These are phyloP conservation scores for Hypoxylon sp. DNA, from an alignment of 2,329 filamentous ascomycete genomes.

Conservation along the genomic window DNA sequence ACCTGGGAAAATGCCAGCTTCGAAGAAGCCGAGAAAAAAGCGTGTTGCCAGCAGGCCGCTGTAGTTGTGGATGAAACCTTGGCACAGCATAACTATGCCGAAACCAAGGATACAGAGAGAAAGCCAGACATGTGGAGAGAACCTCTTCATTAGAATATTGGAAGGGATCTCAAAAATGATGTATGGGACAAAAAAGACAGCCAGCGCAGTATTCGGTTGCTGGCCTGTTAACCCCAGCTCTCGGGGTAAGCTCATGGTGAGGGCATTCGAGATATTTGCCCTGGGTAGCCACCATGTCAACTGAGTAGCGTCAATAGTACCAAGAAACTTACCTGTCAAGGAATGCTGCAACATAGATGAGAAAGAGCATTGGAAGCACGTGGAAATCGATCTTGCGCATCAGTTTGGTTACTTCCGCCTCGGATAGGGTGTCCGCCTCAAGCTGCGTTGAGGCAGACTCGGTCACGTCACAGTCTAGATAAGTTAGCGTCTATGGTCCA, in stretches of 20 bases:
- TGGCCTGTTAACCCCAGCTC: slow-evolving; percentile 36
- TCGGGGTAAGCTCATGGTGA: slow-evolving; percentile 34
- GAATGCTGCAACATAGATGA: slow-evolving; percentile 39
- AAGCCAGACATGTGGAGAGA: slow-evolving; percentile 38
- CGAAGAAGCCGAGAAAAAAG: slow-evolving; percentile 65
- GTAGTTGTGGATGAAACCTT: slow-evolving; percentile 63
- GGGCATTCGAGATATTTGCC: slow-evolving; percentile 40
- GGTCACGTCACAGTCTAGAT: not conserved
- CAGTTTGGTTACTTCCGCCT: slow-evolving; percentile 14
- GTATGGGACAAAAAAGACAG: slow-evolving; percentile 43
- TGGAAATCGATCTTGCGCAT: slow-evolving; percentile 40
- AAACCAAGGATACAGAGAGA: slow-evolving; percentile 51
- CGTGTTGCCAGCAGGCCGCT: slow-evolving; percentile 61
- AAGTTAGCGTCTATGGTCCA: not conserved
- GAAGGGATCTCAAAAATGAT: slow-evolving; percentile 45
- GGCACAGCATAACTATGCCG: slow-evolving; percentile 63
- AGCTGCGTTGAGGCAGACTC: not conserved
- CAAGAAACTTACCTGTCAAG: slow-evolving; percentile 34
- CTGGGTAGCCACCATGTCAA: slow-evolving; percentile 10
- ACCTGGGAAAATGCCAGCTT: slow-evolving; percentile 66
- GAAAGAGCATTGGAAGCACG: slow-evolving; percentile 41
- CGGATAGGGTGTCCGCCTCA: not conserved
- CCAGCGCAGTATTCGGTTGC: slow-evolving; percentile 39
- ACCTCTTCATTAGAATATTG: slow-evolving; percentile 38
- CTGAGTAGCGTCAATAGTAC: not conserved